Evolutionary conservation across 306 rosid genomes (phyloP).

Genomic region (Leucaena leucocephala): DNA sequence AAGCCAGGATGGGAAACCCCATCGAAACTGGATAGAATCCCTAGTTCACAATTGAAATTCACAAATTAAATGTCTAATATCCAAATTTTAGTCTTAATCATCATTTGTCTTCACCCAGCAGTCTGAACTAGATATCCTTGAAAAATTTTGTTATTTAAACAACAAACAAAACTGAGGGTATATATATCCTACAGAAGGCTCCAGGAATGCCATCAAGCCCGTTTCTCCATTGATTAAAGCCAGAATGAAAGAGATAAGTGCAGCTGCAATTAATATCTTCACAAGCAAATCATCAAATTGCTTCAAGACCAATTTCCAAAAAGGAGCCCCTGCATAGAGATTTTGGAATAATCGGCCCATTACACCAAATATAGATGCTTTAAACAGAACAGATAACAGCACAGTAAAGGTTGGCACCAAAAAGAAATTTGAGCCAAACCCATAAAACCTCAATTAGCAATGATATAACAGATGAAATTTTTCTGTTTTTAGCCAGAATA

Average conservation of each 20-base stretch:
- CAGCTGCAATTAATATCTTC: slow-evolving; percentile 87
- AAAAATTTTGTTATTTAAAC: slow-evolving; percentile 21
- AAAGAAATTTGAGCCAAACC: slow-evolving; percentile 21
- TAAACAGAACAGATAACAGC: slow-evolving; percentile 10
- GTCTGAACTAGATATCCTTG: background rate
- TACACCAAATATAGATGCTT: slow-evolving; percentile 19
- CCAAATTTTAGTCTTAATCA: background rate
- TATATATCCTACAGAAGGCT: slow-evolving; percentile 84
- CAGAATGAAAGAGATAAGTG: slow-evolving; percentile 78
- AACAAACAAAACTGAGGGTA: slow-evolving; percentile 13
- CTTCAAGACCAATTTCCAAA: slow-evolving; percentile 93
- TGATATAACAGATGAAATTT: slow-evolving; percentile 17
- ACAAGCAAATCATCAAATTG: slow-evolving; percentile 98
- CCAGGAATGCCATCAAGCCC: slow-evolving; percentile 90
- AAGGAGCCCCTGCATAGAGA: slow-evolving; percentile 76
- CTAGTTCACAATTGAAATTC: background rate
- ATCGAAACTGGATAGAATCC: slow-evolving; percentile 17
- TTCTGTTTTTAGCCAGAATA: background rate
- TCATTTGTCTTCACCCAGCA: background rate
- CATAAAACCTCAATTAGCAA: slow-evolving; percentile 29
- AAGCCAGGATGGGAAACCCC: background rate
- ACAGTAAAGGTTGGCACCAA: slow-evolving; percentile 15
- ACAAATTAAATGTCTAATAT: background rate
- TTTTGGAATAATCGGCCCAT: slow-evolving; percentile 35
- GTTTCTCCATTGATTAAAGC: slow-evolving; percentile 94